Base-by-base conservation (phyloP, 2,329 filamentous ascomycete species). In the Colletotrichum liriopes region DNA sequence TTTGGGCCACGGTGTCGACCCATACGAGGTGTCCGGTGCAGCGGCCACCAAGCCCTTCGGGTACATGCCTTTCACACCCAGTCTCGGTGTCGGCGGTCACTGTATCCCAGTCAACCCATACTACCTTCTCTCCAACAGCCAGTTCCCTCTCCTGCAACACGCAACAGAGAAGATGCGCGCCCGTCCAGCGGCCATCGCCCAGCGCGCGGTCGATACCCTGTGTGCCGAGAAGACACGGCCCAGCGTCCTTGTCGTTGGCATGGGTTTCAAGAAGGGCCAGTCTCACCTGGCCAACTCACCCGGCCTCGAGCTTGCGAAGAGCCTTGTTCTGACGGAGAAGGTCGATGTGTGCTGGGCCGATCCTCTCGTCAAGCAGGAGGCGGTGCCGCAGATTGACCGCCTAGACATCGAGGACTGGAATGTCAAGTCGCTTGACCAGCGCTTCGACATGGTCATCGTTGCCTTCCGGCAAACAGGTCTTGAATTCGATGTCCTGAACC, bases 71-170 rank as follows among this genome's bases (percentile, higher is more conserved):
- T 86, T 84, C 76, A 77, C 77, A 0, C 86, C 87, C 0, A 81
- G 84, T 1, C 77, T 87, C 1, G 87, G 87, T 12, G 87, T 89
- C 6, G 87, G 87, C 1, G 87, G 88, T 0, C 87, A 89, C 76
- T 89, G 87, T 73, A 89, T 89, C 69, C 87, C 87, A 0, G 83
- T 89, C 72, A 89, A 89, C 70, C 87, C 87, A 0, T 84, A 84
- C 79, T 89, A 89, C 74, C 79, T 89, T 23, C 78, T 89, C 12
- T 83, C 83, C 29, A 87, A 85, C 75, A 84, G 80, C 74, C 76
- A 79, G 5, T 84, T 88, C 58, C 87, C 87, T 3, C 77, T 89
- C 0, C 79, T 89, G 3, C 75, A 83, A 56, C 77, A 80, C 2
- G 86, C 85, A 0, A 82, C 84, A 0, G 82, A 84, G 61, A 82